These are phyloP conservation scores for Cystofilobasidium bisporidii DNA, from an alignment of 768 basidiomycete species.

Conservation along the genomic window DNA sequence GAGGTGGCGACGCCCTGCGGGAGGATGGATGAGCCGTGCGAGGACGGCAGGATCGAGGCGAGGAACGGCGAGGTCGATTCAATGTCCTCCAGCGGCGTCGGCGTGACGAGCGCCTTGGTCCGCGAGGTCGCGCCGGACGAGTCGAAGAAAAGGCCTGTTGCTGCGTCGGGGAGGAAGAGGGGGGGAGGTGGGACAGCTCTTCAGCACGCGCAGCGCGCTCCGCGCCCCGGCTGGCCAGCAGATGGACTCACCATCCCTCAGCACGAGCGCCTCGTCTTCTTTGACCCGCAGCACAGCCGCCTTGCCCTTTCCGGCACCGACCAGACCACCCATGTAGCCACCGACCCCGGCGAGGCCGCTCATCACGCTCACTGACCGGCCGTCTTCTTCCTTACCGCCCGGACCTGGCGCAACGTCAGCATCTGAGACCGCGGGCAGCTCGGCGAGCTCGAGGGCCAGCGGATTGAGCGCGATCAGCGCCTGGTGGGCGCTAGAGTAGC, in stretches of 20 bases:
- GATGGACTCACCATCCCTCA: conserved; percentile 61
- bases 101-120: conserved; percentile 55
- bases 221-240: too few relatives aligned
- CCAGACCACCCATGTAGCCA: conserved; percentile 74
- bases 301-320: conserved; percentile 55
- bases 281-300: conserved; percentile 52
- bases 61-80: conserved; percentile 70
- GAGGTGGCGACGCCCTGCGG: conserved; percentile 33
- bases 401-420: background rate
- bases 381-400: background rate
- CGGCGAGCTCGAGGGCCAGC: conserved; percentile 42
- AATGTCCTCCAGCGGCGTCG: conserved; percentile 70
- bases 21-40: conserved; percentile 45
- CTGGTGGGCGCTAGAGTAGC: conserved; percentile 69
- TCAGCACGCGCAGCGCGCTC: too few relatives aligned
- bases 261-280: conserved; percentile 58
- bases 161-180: conserved; percentile 40
- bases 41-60: conserved; percentile 62
- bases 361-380: conserved; percentile 10
- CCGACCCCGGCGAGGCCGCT: conserved; percentile 44
- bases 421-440: conserved; percentile 6
- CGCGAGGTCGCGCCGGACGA: conserved; percentile 51
- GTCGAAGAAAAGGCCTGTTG: conserved; percentile 59
- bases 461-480: conserved; percentile 60
- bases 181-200: background rate